Evolutionary conservation across 139 green algal species (phyloP).

Genomic region (Microglena sp.): DNA sequence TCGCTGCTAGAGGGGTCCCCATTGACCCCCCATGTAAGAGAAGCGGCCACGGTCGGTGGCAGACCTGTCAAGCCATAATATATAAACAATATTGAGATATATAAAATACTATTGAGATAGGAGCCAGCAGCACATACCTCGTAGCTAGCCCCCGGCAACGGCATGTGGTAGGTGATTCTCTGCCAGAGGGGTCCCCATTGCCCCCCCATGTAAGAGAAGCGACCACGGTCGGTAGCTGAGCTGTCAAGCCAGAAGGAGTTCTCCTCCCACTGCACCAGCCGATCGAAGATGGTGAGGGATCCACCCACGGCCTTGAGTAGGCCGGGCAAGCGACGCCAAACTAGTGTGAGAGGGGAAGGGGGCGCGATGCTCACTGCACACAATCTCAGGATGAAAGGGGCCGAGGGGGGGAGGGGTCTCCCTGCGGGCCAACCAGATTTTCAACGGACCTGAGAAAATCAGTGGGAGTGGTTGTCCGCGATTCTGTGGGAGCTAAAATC

Average conservation of each 20-base stretch:
- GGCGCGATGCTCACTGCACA: too few species aligned
- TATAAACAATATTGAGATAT: too few species aligned
- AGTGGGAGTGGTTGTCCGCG: too few species aligned
- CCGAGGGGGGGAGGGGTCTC: too few species aligned
- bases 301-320: slow-evolving; percentile 15
- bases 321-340: slow-evolving; percentile 18
- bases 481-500: too few species aligned
- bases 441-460: too few species aligned
- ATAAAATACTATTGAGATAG: too few species aligned
- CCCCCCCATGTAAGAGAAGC: slow-evolving; percentile 91
- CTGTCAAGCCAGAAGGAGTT: slow-evolving; percentile 92
- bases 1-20: slow-evolving; percentile 67
- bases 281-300: slow-evolving; percentile 25
- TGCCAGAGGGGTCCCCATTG: slow-evolving; percentile 67
- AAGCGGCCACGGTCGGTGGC: slow-evolving; percentile 69
- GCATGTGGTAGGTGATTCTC: slow-evolving; percentile 60
- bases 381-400: too few species aligned
- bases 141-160: slow-evolving; percentile 1
- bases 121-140: too few species aligned
- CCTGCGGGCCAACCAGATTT: too few species aligned
- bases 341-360: slow-evolving; percentile 14
- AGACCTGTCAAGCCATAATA: slow-evolving; percentile 26
- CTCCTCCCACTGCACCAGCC: slow-evolving; percentile 20
- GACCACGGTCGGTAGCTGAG: slow-evolving; percentile 34
- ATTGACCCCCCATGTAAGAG: slow-evolving; percentile 81